A percentile compares a stretch with the other conserved stretches of the same genome.
These are phyloP conservation scores for Termitomyces sp. DNA, from an alignment of 768 basidiomycete species.

Conservation along the genomic window DNA sequence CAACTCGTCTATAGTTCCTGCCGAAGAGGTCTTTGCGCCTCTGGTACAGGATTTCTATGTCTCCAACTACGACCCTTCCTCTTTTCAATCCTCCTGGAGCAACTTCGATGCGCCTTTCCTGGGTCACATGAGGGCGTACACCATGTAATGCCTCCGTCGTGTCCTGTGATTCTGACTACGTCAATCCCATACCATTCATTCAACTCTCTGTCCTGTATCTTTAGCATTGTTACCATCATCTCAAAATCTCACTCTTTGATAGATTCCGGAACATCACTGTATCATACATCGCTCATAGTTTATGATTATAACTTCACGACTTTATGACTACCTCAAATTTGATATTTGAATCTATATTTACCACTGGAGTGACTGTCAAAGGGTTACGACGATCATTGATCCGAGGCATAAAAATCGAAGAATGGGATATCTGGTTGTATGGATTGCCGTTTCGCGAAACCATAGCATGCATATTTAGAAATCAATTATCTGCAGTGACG, in stretches of 20 bases:
- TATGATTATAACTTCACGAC: neutral
- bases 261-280: neutral
- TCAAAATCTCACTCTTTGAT: neutral
- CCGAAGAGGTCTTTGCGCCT: constrained; percentile 4
- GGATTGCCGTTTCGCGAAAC: too few relatives aligned
- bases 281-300: neutral
- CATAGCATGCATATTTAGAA: too few relatives aligned
- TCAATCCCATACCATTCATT: neutral
- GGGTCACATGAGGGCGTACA: neutral
- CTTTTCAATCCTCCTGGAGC: constrained; percentile 4
- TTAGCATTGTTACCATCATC: neutral
- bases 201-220: neutral
- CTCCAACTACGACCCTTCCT: constrained; percentile 1
- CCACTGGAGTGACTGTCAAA: neutral
- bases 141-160: neutral
- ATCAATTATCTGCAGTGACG: too few relatives aligned
- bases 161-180: neutral
- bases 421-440: too few relatives aligned
- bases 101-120: neutral
- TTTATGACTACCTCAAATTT: neutral
- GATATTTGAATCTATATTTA: neutral
- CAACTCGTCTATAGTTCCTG: neutral
- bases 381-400: too few relatives aligned
- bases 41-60: neutral
- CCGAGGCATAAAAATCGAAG: too few relatives aligned